Percentiles rank a stretch among this genome's conserved stretches.
These are phyloP conservation scores for Tolypocladium inflatum DNA, from an alignment of 2,329 filamentous ascomycete genomes.

Conservation along the genomic window DNA sequence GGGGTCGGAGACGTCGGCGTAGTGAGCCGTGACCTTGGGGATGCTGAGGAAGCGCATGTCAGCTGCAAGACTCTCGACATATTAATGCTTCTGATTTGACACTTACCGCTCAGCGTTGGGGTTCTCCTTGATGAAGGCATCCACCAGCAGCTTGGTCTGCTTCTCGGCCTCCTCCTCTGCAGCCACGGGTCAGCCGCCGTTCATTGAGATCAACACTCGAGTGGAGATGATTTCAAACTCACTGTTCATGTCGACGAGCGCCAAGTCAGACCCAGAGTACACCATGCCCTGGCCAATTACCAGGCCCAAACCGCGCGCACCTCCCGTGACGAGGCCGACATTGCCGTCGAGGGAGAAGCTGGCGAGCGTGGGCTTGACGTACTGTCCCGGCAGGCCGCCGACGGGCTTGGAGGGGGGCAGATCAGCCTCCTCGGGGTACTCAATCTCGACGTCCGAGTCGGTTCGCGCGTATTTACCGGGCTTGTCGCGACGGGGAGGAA, in stretches of 20 bases:
- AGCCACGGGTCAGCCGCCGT: neutral
- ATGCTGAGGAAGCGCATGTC: conserved; percentile 33
- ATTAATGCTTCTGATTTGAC: neutral
- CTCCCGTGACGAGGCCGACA: conserved; percentile 80
- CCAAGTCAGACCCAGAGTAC: conserved; percentile 77
- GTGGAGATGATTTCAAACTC: neutral
- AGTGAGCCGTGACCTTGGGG: conserved; percentile 83
- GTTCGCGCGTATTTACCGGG: conserved; percentile 68
- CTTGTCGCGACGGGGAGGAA: conserved; percentile 25
- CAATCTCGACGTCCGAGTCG: conserved; percentile 66
- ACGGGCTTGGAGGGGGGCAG: conserved; percentile 64
- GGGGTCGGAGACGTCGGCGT: conserved; percentile 74
- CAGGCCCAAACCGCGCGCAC: conserved; percentile 77
- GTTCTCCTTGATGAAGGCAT: conserved; percentile 71
- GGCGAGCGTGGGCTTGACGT: conserved; percentile 77
- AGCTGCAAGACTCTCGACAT: neutral
- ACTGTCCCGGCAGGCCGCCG: conserved; percentile 66
- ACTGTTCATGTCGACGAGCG: conserved; percentile 92
- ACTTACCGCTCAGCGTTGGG: conserved; percentile 59
- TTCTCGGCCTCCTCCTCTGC: conserved; percentile 74
- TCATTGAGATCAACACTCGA: neutral
- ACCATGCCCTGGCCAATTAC: conserved; percentile 92
- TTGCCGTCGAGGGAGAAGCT: conserved; percentile 80
- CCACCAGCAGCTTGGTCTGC: conserved; percentile 64
- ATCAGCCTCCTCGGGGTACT: conserved; percentile 67